A percentile compares a stretch with the other conserved stretches of the same genome.
phyloP scores from a whole-genome alignment of 1,284 basidiomycete genomes.

The Austroboletus niveus region DNA sequence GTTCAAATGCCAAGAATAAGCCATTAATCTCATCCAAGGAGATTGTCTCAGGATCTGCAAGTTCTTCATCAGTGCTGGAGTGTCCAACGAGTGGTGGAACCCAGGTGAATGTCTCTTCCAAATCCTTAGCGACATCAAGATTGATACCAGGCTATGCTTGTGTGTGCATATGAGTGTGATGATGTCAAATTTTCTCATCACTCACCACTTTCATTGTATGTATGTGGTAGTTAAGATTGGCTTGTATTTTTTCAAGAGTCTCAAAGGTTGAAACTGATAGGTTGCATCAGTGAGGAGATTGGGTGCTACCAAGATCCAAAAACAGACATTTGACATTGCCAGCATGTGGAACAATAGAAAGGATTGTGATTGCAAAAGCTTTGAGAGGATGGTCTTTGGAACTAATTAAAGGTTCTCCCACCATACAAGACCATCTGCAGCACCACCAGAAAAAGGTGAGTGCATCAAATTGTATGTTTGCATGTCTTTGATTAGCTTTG shows the following conservation, averaged over 20 bases:
- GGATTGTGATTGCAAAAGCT: background rate
- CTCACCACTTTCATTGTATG: background rate
- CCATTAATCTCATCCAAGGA: no score
- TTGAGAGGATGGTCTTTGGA: background rate
- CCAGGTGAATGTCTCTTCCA: background rate
- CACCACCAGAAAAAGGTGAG: no score
- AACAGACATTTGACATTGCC: background rate
- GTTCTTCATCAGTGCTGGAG: no score
- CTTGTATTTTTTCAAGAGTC: background rate
- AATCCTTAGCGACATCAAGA: background rate
- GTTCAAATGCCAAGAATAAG: no score
- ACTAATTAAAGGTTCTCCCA: no score
- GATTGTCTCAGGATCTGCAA: no score
- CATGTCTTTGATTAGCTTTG: background rate
- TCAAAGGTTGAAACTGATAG: background rate
- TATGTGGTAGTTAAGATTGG: background rate
- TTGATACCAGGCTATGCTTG: background rate
- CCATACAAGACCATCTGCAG: no score
- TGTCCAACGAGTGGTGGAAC: no score
- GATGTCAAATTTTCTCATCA: background rate
- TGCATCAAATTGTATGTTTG: background rate
- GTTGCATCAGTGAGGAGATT: background rate
- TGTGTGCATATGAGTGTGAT: background rate
- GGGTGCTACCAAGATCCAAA: background rate
- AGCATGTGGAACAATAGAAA: background rate